Evolutionary conservation across 2,329 filamentous ascomycete genomes (phyloP), one percentile per base, ranked within the genome.

Genomic region (Mycosphaerella arachidis): DNA sequence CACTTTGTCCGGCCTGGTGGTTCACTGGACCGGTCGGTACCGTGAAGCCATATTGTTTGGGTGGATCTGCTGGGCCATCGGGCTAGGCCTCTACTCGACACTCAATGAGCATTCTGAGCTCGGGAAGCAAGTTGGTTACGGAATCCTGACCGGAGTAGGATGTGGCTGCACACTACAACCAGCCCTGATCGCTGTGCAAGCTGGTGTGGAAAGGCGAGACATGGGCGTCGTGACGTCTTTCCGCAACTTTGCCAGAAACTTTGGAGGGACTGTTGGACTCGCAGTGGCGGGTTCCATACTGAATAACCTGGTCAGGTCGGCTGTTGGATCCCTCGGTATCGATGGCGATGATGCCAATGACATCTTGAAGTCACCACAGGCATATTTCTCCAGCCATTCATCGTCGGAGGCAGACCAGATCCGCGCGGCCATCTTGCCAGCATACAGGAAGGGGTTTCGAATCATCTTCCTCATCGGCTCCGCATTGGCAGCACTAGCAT

Each of bases 141-240:
- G 76, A 0, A 67, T 84, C 8, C 69, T 85, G 20, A 83, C 72
- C 2, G 83, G 82, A 1, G 63, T 81, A 0, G 84, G 83, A 0
- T 76, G 77, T 0, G 82, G 81, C 0, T 68, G 83, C 10, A 74
- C 84, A 0, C 84, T 86, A 68, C 73, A 82, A 59, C 74, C 82
- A 0, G 83, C 83, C 0, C 72, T 85, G 24, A 79, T 86, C 37
- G 82, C 83, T 0, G 71, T 86, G 1, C 84, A 86, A 63, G 78
- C 77, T 16, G 75, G 76, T n/a, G 80, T 84, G 12, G 29, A 55
- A 1, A 69, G 75, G 1, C 72, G 73, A 4, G 79, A 85, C 30
- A 74, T 75, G 8, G 81, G 81, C 0, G 77, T 78, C 0, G 82
- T 82, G 0, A 84, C 81, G 0, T 78, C 81, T 0, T 82, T 81